Conservation (phyloP, 2,329 filamentous ascomycete species). For the Fusarium tupiense region DNA sequence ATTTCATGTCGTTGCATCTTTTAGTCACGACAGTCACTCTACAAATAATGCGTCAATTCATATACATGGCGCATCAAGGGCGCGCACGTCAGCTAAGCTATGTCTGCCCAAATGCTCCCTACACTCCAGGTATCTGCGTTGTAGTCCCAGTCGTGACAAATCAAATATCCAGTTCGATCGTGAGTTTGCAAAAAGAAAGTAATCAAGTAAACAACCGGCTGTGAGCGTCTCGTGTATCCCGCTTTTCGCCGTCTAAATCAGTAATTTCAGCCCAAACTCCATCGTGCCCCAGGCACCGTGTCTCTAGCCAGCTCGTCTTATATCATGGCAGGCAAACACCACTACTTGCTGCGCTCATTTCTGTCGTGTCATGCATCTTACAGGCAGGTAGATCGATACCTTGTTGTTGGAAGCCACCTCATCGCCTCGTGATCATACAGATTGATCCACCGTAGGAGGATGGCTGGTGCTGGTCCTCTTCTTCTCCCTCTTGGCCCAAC, state of each 20-base stretch:
- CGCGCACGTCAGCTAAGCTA: constrained; percentile 5
- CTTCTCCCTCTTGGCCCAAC: constrained; percentile 85
- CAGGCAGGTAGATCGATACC: not conserved
- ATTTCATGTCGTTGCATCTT: not conserved
- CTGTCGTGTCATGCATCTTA: not conserved
- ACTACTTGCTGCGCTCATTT: not conserved
- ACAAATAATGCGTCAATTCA: constrained; percentile 30
- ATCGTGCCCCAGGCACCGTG: constrained; percentile 11
- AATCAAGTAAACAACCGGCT: constrained; percentile 13
- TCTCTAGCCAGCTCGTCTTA: constrained; percentile 5
- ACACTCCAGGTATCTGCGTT: constrained; percentile 38
- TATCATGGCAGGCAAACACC: not conserved
- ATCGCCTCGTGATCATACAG: constrained; percentile 15
- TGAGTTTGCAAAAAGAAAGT: constrained; percentile 2
- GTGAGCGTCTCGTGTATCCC: constrained; percentile 41
- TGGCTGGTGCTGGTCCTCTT: constrained; percentile 57
- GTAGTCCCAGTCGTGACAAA: constrained; percentile 17
- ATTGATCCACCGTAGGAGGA: constrained; percentile 39
- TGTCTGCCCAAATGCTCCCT: constrained; percentile 26
- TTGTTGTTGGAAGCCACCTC: not conserved
- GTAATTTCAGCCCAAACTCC: constrained; percentile 30
- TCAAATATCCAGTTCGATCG: constrained; percentile 8
- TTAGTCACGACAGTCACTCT: not conserved
- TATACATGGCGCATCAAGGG: constrained; percentile 24
- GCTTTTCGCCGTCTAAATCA: constrained; percentile 33